Base-by-base conservation (phyloP, 208 protist species). In the Blechomonas ayalai region DNA sequence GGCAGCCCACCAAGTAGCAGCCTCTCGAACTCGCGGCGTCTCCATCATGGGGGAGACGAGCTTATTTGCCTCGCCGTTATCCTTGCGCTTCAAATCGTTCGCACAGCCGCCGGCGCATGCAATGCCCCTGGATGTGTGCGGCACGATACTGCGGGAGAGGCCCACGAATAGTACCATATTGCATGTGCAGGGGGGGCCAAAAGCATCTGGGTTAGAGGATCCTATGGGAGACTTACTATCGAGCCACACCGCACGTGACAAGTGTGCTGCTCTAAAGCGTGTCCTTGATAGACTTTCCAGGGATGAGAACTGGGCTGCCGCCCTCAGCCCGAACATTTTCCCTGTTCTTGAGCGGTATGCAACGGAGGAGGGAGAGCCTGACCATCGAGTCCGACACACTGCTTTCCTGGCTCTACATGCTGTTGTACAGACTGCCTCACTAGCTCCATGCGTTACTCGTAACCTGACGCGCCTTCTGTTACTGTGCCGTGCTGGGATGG, bases 401-500 rank as follows among this genome's bases (percentile, higher is more conserved):
- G 66, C 64, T n/a, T 48, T 82, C 16, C 1, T 20, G 20, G 28
- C 59, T 8, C 22, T 92, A 18, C 63, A 54, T 3, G 45, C 53
- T 19, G 31, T 74, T 8, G 24, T 82, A 8, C 24, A 39, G 18
- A 49, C 31, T 22, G 32, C 39, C 0, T 26, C 24, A 5, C 43
- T 76, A 27, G 47, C 43, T 1, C 25, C 45, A 2, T 36, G 49
- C 19, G 43, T 80, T 27, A 48, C 47, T 25, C 58, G 62, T 12
- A 58, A 53, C 33, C 54, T 84, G n/a, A 51, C 48, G 19, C 59
- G 57, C 16, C 13, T 88, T 12, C 19, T 93, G 16, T 18, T 24
- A 4, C 37, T 73, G 15, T 69, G 64, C 29, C 67, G 74, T 15
- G 13, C 23, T 20, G 77, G 80, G n/a, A 40, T 88, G 8, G 84